These are phyloP conservation scores for Phytopythium kandeliae DNA, from an alignment of 352 stramenopile species.

Conservation along the genomic window DNA sequence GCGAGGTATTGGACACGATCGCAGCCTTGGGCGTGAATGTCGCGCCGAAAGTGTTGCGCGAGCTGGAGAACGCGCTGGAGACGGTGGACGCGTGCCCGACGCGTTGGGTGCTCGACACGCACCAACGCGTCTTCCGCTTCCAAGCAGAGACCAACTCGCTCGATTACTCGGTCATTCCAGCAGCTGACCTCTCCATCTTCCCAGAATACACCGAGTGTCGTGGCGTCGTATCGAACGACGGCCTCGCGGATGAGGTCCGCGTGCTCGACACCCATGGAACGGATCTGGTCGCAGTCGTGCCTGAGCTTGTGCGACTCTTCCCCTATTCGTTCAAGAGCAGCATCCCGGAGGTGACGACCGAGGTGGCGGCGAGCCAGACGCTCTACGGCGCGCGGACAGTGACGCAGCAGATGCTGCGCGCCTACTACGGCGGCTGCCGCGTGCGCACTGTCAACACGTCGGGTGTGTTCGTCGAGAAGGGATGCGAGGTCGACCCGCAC, in stretches of 20 bases:
- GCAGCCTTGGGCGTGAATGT: constrained; percentile 10
- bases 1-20: constrained; percentile 14
- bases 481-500: constrained; percentile 18
- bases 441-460: constrained; percentile 24
- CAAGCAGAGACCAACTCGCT: constrained; percentile 3
- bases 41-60: constrained; percentile 10
- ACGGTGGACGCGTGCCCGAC: constrained; percentile 10
- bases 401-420: constrained; percentile 25
- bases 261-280: neutral
- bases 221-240: neutral
- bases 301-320: constrained; percentile 4
- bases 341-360: constrained; percentile 13
- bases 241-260: neutral
- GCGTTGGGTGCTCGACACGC: constrained; percentile 17
- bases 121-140: constrained; percentile 7
- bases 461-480: constrained; percentile 25
- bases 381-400: constrained; percentile 14
- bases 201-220: constrained; percentile 9
- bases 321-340: constrained; percentile 13
- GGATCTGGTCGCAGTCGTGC: constrained; percentile 5
- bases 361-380: constrained; percentile 9
- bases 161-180: constrained; percentile 9
- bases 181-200: constrained; percentile 7
- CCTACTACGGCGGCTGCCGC: constrained; percentile 29
- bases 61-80: constrained; percentile 13